phyloP scores from a whole-genome alignment of 1,284 basidiomycete genomes.

The Heterobasidion annosum region DNA sequence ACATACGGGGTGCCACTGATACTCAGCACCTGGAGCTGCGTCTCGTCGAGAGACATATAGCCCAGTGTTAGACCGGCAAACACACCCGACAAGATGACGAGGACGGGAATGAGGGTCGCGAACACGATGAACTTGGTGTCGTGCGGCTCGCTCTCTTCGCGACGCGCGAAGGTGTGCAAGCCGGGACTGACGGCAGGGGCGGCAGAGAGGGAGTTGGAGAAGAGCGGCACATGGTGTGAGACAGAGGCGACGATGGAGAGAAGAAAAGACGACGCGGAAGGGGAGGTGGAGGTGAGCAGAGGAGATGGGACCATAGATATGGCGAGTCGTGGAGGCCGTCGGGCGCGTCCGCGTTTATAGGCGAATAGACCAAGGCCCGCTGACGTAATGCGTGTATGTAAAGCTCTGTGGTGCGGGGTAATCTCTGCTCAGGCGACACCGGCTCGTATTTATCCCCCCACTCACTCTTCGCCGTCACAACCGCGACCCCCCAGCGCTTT shows the following conservation, averaged over 20 bases:
- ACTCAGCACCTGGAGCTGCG: constrained; percentile 81
- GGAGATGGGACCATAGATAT: constrained; percentile 9
- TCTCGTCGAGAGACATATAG: constrained; percentile 92
- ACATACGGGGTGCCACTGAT: constrained; percentile 76
- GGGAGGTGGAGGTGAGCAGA: constrained; percentile 4
- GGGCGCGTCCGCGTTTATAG: neutral
- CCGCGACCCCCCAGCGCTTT: too few relatives aligned
- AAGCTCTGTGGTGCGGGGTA: too few relatives aligned
- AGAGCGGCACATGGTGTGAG: constrained; percentile 34
- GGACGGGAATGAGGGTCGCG: constrained; percentile 47
- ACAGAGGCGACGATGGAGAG: constrained; percentile 10
- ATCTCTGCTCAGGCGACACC: too few relatives aligned
- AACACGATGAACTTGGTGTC: constrained; percentile 33
- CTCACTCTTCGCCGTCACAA: too few relatives aligned
- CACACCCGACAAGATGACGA: constrained; percentile 53
- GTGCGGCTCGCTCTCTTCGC: constrained; percentile 21
- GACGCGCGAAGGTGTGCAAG: constrained; percentile 18
- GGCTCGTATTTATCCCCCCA: too few relatives aligned
- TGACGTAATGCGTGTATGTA: too few relatives aligned
- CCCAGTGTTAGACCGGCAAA: constrained; percentile 78
- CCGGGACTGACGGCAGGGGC: constrained; percentile 1
- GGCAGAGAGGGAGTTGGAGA: constrained; percentile 13
- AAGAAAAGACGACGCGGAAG: constrained; percentile 7
- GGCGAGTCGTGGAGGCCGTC: neutral
- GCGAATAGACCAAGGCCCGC: neutral